Evolutionary conservation across 768 basidiomycete genomes (phyloP), one percentile per base, ranked within the genome.

Genomic region (Tylopilus subfusipes): DNA sequence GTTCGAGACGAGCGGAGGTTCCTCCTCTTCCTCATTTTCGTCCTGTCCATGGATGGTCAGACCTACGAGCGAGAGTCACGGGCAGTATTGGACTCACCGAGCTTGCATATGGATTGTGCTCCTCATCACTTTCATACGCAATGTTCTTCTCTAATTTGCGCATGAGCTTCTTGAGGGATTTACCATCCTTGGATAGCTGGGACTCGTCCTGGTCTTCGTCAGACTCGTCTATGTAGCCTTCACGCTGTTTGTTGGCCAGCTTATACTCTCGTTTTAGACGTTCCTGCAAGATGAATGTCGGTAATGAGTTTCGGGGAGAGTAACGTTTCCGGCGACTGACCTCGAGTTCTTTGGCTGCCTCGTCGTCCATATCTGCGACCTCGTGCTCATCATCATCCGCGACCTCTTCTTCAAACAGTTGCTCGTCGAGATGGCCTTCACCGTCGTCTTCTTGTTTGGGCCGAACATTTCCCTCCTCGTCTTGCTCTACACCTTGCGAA

Each of bases 311-410:
- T 16, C 2, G 24, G 14, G 10, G 25, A 16, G 22, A 36, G 18
- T 10, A 24, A 27, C 22, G 8, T 5, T 4, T 18, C 40, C n/a
- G 46, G 12, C 11, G 34, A 65, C 80, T 33, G 44, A 86, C 90
- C 80, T 91, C 88, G 12, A 85, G 75, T 65, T 90, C 88, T 66
- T 88, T 93, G 30, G 86, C 82, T 65, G 93, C 92, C 60, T 93
- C 89, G 51, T 93, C 92, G 39, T 91, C 82, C 52, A 82, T 80
- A 51, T 88, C 87, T 13, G 82, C 79, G 16, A 80, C 79, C 70
- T 84, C 80, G 62, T 83, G 83, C 63, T 93, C 92, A 31, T 94
- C 92, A 55, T 94, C 92, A 62, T 94, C 92, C 3, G 88, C 88
- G 63, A 92, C 87, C 18, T 89, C 86, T 63, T 87, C 89, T 63